phyloP scores from a whole-genome alignment of 163 green algal species.

The Chloroidium sp. region DNA sequence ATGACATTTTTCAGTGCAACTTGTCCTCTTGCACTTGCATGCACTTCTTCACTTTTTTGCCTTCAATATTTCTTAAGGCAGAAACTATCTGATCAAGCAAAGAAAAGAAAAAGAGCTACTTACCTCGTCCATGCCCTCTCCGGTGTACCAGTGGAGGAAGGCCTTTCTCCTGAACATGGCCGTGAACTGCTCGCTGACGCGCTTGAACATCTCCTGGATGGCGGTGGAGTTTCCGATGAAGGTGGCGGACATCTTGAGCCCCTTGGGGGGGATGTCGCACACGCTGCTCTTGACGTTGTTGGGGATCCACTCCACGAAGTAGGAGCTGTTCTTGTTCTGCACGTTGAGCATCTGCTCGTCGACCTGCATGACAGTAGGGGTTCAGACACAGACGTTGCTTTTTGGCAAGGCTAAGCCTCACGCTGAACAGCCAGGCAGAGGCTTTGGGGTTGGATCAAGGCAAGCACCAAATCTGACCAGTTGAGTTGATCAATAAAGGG shows the following conservation, averaged over 20 bases:
- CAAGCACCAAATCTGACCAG: too few species aligned
- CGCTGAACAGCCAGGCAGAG: too few species aligned
- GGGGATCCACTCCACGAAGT: slow-evolving; percentile 99
- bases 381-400: too few species aligned
- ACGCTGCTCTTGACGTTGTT: slow-evolving; percentile 99
- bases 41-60: too few species aligned
- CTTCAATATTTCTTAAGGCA: too few species aligned
- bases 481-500: too few species aligned
- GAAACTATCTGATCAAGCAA: too few species aligned
- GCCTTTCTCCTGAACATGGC: slow-evolving; percentile 99
- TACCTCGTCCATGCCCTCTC: slow-evolving; percentile 28
- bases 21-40: too few species aligned
- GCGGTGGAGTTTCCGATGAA: slow-evolving; percentile 99
- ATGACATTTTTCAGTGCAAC: too few species aligned
- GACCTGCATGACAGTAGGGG: slow-evolving; percentile 30
- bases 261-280: slow-evolving; percentile 96
- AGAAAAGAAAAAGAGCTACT: too few species aligned
- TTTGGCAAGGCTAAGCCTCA: too few species aligned
- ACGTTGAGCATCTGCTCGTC: slow-evolving; percentile 99
- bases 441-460: too few species aligned
- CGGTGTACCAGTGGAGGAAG: slow-evolving; percentile 99
- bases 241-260: slow-evolving; percentile 95
- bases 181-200: slow-evolving; percentile 97
- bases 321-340: slow-evolving; percentile 99
- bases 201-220: slow-evolving; percentile 99